Evolutionary conservation across 441 rosid genomes (phyloP).

Genomic region (Lepidium campestre): DNA sequence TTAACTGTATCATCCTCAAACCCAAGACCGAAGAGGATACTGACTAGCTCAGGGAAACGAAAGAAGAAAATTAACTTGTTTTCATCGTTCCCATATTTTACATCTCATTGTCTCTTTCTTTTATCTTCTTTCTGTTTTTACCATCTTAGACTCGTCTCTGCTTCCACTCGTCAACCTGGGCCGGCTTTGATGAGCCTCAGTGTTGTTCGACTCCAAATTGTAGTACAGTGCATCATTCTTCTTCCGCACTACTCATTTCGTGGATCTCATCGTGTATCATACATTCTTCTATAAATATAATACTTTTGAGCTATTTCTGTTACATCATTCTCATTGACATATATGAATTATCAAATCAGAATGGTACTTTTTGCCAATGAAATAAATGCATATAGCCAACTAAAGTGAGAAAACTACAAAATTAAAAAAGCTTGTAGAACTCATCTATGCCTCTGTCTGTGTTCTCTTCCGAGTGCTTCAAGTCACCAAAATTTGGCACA

Average conservation of each 20-base stretch:
- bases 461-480: too few species aligned
- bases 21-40: background rate
- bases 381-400: constrained; percentile 14
- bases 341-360: background rate
- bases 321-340: constrained; percentile 11
- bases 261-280: constrained; percentile 24
- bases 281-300: constrained; percentile 26
- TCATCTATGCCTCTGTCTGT: too few species aligned
- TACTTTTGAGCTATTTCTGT: constrained; percentile 9
- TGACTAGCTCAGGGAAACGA: constrained; percentile 6
- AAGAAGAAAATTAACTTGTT: constrained; percentile 17
- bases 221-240: constrained; percentile 23
- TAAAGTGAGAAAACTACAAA: background rate
- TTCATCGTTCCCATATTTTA: constrained; percentile 40
- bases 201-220: constrained; percentile 27
- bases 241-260: background rate
- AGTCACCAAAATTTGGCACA: too few species aligned
- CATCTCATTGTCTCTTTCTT: constrained; percentile 66
- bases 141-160: background rate
- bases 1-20: background rate
- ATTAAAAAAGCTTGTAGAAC: too few species aligned
- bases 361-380: background rate
- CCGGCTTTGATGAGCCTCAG: constrained; percentile 23
- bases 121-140: constrained; percentile 25
- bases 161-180: constrained; percentile 28